phyloP scores from a whole-genome alignment of 371 early-diverging fungal species.

The Syncephalastrum sp. region DNA sequence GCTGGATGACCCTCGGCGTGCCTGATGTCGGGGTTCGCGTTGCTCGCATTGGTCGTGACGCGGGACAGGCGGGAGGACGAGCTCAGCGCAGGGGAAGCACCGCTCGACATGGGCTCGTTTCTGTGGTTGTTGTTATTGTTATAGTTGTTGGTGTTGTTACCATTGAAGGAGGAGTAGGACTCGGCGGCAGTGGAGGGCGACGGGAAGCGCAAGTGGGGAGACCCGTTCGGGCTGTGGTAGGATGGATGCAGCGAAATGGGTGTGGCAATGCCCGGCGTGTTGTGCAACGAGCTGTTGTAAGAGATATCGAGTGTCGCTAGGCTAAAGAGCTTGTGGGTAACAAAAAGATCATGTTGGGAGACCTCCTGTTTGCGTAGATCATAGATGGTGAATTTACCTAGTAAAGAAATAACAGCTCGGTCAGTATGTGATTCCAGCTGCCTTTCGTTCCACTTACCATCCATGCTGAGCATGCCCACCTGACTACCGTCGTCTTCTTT shows the following conservation, averaged over 20 bases:
- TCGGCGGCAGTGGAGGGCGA: constrained; percentile 15
- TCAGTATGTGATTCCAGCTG: not conserved
- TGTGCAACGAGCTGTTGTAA: constrained; percentile 3
- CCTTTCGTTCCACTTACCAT: constrained; percentile 33
- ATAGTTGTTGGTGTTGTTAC: constrained; percentile 5
- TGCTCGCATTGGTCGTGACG: constrained; percentile 8
- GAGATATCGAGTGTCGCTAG: constrained; percentile 53
- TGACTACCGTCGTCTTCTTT: constrained; percentile 33
- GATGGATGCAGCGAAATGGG: not conserved
- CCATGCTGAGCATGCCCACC: constrained; percentile 63
- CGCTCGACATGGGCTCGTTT: constrained; percentile 7
- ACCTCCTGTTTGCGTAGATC: constrained; percentile 46
- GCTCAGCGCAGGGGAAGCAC: constrained; percentile 17
- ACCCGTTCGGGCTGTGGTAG: constrained; percentile 10
- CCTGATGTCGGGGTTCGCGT: not conserved
- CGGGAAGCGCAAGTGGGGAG: constrained; percentile 21
- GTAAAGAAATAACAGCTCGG: not conserved
- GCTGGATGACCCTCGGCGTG: not conserved
- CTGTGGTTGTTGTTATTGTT: constrained; percentile 3
- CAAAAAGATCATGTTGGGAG: constrained; percentile 52
- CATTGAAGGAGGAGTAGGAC: constrained; percentile 16
- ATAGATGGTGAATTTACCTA: constrained; percentile 56
- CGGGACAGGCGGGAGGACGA: constrained; percentile 15
- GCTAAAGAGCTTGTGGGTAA: constrained; percentile 63
- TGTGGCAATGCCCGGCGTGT: constrained; percentile 4